Evolutionary conservation across 2,329 filamentous ascomycete species (phyloP).

Genomic region (Hortaea werneckii): DNA sequence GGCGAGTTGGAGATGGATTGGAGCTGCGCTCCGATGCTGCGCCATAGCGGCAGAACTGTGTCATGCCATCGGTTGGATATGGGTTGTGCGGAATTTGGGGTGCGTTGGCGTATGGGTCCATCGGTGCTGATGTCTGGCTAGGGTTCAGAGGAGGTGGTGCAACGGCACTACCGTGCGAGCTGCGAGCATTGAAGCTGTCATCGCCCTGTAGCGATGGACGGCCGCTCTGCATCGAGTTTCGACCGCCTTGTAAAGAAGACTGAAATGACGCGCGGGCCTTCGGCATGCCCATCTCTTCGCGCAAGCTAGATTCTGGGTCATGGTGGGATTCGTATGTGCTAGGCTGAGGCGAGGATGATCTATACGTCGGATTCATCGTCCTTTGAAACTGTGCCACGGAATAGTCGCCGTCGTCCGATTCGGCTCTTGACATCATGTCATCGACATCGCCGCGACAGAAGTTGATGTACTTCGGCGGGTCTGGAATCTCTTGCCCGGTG

Average conservation of each 20-base stretch:
- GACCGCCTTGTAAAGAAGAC: background rate
- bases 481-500: conserved; percentile 94
- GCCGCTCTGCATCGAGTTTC: background rate
- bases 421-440: conserved; percentile 65
- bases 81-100: conserved; percentile 76
- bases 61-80: conserved; percentile 93
- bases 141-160: conserved; percentile 16
- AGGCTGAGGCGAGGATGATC: conserved; percentile 90
- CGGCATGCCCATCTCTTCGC: conserved; percentile 53
- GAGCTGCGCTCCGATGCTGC: conserved; percentile 61
- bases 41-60: conserved; percentile 81
- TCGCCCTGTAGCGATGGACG: conserved; percentile 16
- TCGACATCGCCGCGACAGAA: conserved; percentile 81
- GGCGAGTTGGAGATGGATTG: conserved; percentile 57
- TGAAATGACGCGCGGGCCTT: conserved; percentile 26
- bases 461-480: conserved; percentile 96
- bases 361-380: conserved; percentile 89
- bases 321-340: conserved; percentile 89
- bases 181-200: conserved; percentile 18
- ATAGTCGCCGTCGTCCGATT: conserved; percentile 78
- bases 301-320: conserved; percentile 66
- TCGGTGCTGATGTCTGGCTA: conserved; percentile 13
- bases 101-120: conserved; percentile 52
- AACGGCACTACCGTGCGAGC: conserved; percentile 5
- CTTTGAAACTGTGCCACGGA: conserved; percentile 93